A percentile compares a stretch with the other conserved stretches of the same genome.
These are phyloP conservation scores for Neofusicoccum cordaticola DNA, from an alignment of 2,329 filamentous ascomycete species.

Conservation along the genomic window DNA sequence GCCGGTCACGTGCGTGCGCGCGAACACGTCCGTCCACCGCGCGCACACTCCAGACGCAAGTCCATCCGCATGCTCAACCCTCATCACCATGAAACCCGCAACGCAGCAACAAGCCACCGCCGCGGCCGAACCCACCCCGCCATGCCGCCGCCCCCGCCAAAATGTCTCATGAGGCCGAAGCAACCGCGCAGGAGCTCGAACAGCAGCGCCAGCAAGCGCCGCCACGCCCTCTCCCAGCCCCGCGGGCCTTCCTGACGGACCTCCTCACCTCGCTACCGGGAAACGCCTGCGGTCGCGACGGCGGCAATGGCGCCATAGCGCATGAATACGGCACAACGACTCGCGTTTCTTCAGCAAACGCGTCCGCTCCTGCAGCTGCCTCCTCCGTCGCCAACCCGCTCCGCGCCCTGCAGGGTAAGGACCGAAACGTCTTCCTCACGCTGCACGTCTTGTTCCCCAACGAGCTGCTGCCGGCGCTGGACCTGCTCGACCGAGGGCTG, in stretches of 20 bases:
- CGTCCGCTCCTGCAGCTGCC: neutral
- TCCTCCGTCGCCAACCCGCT: conserved; percentile 24
- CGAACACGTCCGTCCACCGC: neutral
- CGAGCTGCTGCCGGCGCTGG: conserved; percentile 77
- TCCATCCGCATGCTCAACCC: neutral
- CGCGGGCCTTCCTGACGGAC: conserved; percentile 34
- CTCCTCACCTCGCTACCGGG: conserved; percentile 29
- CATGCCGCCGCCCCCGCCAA: conserved; percentile 5
- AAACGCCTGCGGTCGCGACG: neutral
- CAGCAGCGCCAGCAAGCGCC: neutral
- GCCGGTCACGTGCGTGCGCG: neutral
- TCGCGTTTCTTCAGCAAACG: neutral
- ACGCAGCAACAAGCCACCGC: conserved; percentile 1
- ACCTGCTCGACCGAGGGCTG: conserved; percentile 77
- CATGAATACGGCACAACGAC: neutral
- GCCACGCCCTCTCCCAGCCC: conserved; percentile 20
- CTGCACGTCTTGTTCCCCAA: conserved; percentile 83
- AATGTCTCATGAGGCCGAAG: neutral
- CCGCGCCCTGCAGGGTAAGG: conserved; percentile 24
- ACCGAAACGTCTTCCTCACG: conserved; percentile 63
- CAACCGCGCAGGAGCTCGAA: neutral
- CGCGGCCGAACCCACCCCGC: neutral
- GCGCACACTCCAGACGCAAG: neutral
- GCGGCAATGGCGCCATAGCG: neutral
- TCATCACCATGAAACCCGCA: conserved; percentile 11